Percentiles rank a stretch among this genome's conserved stretches.
Evolutionary conservation across 2,329 filamentous ascomycete genomes (phyloP).

Genomic region (Trichoderma harzianum): DNA sequence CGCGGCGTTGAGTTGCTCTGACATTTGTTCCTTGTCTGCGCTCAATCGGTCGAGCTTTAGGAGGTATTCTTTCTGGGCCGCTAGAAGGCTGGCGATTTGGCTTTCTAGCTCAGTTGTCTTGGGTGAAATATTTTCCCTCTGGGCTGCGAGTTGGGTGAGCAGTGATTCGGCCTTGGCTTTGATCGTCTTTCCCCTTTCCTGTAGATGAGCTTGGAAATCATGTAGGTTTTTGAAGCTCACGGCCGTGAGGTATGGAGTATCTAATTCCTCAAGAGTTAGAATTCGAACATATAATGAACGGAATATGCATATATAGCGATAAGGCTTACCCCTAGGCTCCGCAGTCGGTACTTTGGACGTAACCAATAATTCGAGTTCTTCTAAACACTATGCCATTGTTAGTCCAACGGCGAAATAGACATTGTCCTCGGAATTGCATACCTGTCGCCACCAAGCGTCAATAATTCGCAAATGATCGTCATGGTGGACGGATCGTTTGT

Average conservation of each 20-base stretch:
- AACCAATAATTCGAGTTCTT: conserved; percentile 61
- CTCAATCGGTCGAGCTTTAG: conserved; percentile 72
- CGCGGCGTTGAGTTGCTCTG: conserved; percentile 81
- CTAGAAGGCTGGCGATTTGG: conserved; percentile 71
- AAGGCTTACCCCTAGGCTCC: conserved; percentile 19
- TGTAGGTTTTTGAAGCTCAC: conserved; percentile 60
- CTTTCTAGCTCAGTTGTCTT: conserved; percentile 71
- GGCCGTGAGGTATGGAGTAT: conserved; percentile 54
- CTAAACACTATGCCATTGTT: conserved; percentile 47
- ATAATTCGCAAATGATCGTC: conserved; percentile 90
- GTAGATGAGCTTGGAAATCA: conserved; percentile 79
- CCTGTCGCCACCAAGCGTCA: conserved; percentile 93
- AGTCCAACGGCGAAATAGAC: not conserved
- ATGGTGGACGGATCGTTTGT: conserved; percentile 75
- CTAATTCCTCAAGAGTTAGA: conserved; percentile 33
- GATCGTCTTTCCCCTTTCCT: conserved; percentile 71
- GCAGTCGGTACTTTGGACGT: conserved; percentile 41
- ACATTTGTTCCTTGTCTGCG: conserved; percentile 78
- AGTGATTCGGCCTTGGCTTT: conserved; percentile 69
- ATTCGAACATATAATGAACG: not conserved
- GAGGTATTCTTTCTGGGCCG: conserved; percentile 76
- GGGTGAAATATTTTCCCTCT: conserved; percentile 55
- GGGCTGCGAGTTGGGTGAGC: conserved; percentile 53
- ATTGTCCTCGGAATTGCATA: conserved; percentile 39
- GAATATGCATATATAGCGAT: not conserved